Conservation (phyloP, 768 basidiomycete genomes). For the Ramaria sp. region DNA sequence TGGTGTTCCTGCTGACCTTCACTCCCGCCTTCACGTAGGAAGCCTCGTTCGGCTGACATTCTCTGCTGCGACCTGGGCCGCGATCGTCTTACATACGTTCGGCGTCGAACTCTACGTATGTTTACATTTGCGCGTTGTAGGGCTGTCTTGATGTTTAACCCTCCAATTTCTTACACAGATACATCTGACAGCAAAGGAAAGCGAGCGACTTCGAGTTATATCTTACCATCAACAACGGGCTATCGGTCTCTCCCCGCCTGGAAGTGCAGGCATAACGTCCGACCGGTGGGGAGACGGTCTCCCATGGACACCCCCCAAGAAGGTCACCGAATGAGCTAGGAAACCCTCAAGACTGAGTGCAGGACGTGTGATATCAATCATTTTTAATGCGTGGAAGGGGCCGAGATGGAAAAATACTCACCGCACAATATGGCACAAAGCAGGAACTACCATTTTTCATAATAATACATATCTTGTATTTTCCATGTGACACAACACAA, state of each 20-base stretch:
- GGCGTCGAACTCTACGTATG: conserved; percentile 7
- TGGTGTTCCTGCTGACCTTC: conserved; percentile 4
- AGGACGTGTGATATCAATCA: no score
- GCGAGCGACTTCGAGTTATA: conserved; percentile 1
- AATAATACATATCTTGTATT: no score
- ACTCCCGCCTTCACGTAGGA: conserved; percentile 3
- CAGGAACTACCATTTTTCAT: no score
- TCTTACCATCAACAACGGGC: conserved; percentile 5
- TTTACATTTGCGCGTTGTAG: neutral
- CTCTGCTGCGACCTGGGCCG: neutral
- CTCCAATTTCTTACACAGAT: neutral
- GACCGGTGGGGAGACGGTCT: conserved; percentile 2
- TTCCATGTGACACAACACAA: no score
- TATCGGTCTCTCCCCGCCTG: neutral
- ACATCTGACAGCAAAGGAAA: conserved; percentile 7
- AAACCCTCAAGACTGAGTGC: neutral
- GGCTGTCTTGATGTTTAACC: neutral
- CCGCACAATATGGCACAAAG: no score
- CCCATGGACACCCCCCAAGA: neutral
- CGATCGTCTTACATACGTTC: neutral
- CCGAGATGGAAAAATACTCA: no score
- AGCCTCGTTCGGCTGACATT: conserved; percentile 3
- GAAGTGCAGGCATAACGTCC: conserved; percentile 7
- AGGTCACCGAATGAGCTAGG: neutral
- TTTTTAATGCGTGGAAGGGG: no score